Evolutionary conservation across 176 grass and related monocot species (phyloP).

Genomic region (Oryza coarctata): DNA sequence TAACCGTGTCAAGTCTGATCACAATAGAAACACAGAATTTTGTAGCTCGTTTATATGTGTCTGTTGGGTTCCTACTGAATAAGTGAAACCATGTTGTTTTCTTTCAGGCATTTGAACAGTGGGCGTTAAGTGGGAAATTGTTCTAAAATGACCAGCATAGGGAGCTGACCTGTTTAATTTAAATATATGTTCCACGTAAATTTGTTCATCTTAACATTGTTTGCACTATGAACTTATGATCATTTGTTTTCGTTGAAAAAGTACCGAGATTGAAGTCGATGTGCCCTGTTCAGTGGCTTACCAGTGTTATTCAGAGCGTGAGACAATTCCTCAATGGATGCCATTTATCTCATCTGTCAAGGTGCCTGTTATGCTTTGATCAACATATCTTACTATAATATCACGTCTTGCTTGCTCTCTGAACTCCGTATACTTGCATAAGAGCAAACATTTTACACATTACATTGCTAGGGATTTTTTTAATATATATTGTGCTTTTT

Average conservation of each 20-base stretch:
- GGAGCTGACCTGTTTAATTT: conserved; percentile 1
- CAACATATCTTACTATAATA: not conserved
- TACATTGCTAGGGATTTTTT: not conserved
- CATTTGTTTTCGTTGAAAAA: conserved; percentile 44
- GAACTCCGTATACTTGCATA: not conserved
- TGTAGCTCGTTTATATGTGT: not conserved
- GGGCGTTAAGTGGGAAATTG: not conserved
- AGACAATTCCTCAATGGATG: conserved; percentile 96
- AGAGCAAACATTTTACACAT: not conserved
- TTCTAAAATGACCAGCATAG: not conserved
- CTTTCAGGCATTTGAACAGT: not conserved
- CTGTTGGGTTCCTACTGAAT: not conserved
- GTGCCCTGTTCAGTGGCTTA: conserved; percentile 91
- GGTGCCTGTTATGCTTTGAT: conserved; percentile 39
- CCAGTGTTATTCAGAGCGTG: conserved; percentile 87
- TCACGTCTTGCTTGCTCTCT: not conserved
- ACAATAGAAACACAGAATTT: not conserved
- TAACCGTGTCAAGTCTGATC: not conserved
- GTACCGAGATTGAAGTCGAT: conserved; percentile 76
- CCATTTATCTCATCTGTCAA: conserved; percentile 95
- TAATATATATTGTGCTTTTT: not conserved
- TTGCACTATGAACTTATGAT: not conserved
- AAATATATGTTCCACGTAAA: not conserved
- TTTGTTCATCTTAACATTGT: not conserved
- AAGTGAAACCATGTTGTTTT: not conserved